These are phyloP conservation scores for Mycogone perniciosa DNA, from an alignment of 2,329 filamentous ascomycete species.

Conservation along the genomic window DNA sequence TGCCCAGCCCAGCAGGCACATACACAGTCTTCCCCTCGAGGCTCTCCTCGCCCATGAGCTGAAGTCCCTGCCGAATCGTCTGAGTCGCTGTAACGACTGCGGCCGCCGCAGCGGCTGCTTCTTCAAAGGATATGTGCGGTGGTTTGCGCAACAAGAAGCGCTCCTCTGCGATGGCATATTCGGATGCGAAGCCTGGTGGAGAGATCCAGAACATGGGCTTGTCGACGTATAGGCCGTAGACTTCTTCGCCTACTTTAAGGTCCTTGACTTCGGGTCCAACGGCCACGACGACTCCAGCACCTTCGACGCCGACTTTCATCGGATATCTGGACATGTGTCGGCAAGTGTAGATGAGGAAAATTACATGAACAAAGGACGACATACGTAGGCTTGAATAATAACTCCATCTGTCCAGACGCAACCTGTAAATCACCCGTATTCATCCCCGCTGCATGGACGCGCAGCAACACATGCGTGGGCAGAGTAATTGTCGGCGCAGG, in stretches of 20 bases:
- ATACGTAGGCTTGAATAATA: conserved; percentile 25
- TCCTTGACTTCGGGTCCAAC: conserved; percentile 22
- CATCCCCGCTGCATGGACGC: conserved; percentile 31
- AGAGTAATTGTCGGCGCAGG: conserved; percentile 38
- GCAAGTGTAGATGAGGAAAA: neutral
- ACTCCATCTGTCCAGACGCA: conserved; percentile 19
- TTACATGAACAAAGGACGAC: conserved; percentile 7
- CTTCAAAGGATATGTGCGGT: conserved; percentile 26
- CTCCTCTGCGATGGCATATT: conserved; percentile 34
- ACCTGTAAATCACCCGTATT: conserved; percentile 31
- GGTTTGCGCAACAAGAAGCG: conserved; percentile 30
- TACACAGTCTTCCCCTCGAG: conserved; percentile 47
- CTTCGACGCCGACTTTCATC: conserved; percentile 23
- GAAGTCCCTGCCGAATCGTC: conserved; percentile 33
- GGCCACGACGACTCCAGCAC: conserved; percentile 27
- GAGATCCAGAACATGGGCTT: conserved; percentile 30
- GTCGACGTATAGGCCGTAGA: conserved; percentile 32
- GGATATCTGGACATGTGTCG: conserved; percentile 16
- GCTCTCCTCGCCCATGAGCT: conserved; percentile 27
- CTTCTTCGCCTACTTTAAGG: conserved; percentile 29
- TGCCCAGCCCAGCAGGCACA: conserved; percentile 44
- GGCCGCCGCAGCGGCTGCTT: conserved; percentile 31
- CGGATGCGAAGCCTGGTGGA: conserved; percentile 30
- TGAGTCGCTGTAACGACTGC: conserved; percentile 39
- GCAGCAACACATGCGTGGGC: conserved; percentile 38